These are phyloP conservation scores for Salix koriyanagi DNA, from an alignment of 345 rosid species.

Conservation along the genomic window DNA sequence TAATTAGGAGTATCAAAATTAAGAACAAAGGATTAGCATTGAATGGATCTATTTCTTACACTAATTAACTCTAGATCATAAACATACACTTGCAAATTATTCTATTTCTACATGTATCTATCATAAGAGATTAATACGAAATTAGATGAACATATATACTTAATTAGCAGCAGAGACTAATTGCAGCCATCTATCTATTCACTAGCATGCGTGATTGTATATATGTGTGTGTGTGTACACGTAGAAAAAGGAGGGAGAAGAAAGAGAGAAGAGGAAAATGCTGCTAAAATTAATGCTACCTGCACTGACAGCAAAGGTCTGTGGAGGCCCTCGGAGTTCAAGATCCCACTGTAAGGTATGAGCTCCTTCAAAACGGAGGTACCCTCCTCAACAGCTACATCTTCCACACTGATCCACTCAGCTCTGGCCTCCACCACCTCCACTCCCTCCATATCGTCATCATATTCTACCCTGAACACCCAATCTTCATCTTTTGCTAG, in stretches of 20 bases:
- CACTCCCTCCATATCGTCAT: slow-evolving; percentile 73
- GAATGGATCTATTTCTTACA: too few species aligned
- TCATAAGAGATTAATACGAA: background rate
- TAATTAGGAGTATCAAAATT: too few species aligned
- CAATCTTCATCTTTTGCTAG: slow-evolving; percentile 80
- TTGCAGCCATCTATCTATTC: background rate
- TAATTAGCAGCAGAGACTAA: background rate
- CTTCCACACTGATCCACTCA: slow-evolving; percentile 51
- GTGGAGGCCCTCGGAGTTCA: slow-evolving; percentile 73
- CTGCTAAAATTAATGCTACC: slow-evolving; percentile 34
- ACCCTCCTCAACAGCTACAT: slow-evolving; percentile 65
- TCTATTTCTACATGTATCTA: background rate
- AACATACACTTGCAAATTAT: too few species aligned
- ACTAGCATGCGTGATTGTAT: background rate
- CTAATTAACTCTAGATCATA: too few species aligned
- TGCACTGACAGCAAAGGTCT: slow-evolving; percentile 67
- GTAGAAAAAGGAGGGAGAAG: background rate
- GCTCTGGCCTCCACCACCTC: slow-evolving; percentile 62
- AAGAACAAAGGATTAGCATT: too few species aligned
- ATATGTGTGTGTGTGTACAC: background rate
- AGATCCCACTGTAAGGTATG: slow-evolving; percentile 58
- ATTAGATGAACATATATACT: background rate
- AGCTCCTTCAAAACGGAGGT: slow-evolving; percentile 51
- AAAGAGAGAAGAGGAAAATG: too few species aligned
- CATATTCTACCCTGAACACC: slow-evolving; percentile 68